Evolutionary conservation across 148 eudicot species (phyloP).

Genomic region (Nepenthes gracilis): DNA sequence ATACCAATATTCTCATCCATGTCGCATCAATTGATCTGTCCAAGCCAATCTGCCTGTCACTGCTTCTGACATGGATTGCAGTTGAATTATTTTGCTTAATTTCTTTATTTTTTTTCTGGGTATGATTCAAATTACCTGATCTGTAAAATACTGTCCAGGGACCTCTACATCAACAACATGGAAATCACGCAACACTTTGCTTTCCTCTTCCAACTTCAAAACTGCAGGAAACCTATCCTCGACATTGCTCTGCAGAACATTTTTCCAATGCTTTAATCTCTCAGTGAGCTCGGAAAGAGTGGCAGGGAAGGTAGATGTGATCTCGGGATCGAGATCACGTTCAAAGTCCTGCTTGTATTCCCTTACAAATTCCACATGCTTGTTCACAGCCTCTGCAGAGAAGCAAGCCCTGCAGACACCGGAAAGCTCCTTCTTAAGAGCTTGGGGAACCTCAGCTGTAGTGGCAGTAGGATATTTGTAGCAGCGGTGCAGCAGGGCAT

Average conservation of each 20-base stretch:
- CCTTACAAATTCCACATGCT: slow-evolving; percentile 90
- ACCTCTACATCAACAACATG: slow-evolving; percentile 97
- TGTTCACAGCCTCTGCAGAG: slow-evolving; percentile 96
- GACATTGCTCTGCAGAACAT: slow-evolving; percentile 91
- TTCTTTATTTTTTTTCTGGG: background rate
- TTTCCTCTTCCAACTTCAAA: slow-evolving; percentile 92
- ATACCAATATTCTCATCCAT: no score
- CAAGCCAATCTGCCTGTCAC: no score
- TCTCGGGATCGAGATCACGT: slow-evolving; percentile 98
- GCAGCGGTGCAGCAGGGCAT: slow-evolving; percentile 93
- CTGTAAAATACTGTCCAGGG: slow-evolving; percentile 92
- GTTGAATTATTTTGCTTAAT: no score
- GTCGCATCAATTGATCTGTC: background rate
- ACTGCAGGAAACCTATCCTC: slow-evolving; percentile 98
- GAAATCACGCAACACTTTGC: slow-evolving; percentile 92
- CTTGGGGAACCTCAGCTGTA: slow-evolving; percentile 94
- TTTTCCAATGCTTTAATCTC: slow-evolving; percentile 93
- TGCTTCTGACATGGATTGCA: background rate
- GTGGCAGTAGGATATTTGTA: slow-evolving; percentile 97
- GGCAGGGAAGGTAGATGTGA: slow-evolving; percentile 75
- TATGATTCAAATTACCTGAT: slow-evolving; percentile 47
- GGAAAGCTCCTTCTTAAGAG: slow-evolving; percentile 97
- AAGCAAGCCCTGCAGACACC: slow-evolving; percentile 98
- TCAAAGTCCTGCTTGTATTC: slow-evolving; percentile 97
- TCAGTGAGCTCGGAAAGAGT: slow-evolving; percentile 81